Evolutionary conservation across 2,329 filamentous ascomycete genomes (phyloP).

Genomic region (Neodidymelliopsis sp.): DNA sequence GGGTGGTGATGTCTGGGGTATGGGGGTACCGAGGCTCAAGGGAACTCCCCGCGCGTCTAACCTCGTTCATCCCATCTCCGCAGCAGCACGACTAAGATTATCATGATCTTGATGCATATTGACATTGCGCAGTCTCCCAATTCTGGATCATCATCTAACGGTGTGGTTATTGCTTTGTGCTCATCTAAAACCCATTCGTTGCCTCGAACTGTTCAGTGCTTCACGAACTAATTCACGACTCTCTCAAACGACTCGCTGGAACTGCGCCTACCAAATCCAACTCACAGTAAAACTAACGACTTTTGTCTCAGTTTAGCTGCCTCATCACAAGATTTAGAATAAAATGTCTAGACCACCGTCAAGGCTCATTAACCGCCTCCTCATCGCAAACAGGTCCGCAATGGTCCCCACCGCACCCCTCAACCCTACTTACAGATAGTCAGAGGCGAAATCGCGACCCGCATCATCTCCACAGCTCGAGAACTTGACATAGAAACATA

Average conservation of each 20-base stretch:
- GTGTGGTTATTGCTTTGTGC: no score
- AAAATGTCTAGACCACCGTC: constrained; percentile 34
- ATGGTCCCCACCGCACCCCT: not conserved
- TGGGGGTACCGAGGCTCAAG: constrained; percentile 40
- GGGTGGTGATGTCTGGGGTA: constrained; percentile 27
- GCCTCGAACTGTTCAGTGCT: not conserved
- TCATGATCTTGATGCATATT: not conserved
- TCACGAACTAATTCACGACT: not conserved
- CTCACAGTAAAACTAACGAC: not conserved
- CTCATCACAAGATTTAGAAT: not conserved
- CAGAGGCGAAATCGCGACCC: constrained; percentile 70
- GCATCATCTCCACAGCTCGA: constrained; percentile 66
- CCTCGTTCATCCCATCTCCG: constrained; percentile 11
- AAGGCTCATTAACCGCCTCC: constrained; percentile 57
- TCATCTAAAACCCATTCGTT: no score
- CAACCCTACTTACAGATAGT: not conserved
- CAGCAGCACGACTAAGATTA: not conserved
- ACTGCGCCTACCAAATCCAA: no score
- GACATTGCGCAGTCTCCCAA: no score
- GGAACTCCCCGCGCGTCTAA: constrained; percentile 29
- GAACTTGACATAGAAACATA: constrained; percentile 66
- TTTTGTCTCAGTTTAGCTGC: not conserved
- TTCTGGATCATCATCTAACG: not conserved
- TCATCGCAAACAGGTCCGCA: constrained; percentile 61
- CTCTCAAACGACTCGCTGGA: not conserved